These are phyloP conservation scores for Chrysosphaeria jannelii DNA, from an alignment of 2,329 filamentous ascomycete genomes.

Conservation along the genomic window DNA sequence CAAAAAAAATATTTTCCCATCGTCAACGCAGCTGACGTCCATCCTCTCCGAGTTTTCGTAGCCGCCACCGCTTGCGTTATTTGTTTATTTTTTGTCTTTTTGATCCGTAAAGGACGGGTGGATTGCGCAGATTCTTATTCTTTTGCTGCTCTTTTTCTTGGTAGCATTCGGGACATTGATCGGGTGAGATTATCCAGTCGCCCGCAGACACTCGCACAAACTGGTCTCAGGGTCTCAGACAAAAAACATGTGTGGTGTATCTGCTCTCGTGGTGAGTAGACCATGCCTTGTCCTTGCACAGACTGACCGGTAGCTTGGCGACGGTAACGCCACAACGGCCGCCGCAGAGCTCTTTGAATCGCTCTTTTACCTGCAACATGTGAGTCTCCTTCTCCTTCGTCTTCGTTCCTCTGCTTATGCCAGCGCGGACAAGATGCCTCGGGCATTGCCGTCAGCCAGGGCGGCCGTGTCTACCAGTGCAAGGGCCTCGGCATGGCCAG, in stretches of 20 bases:
- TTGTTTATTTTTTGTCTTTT: too few relatives aligned
- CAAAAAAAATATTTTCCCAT: too few relatives aligned
- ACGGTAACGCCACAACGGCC: conserved; percentile 16
- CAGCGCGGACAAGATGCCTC: conserved; percentile 58
- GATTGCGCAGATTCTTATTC: too few relatives aligned
- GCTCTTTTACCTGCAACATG: conserved; percentile 35
- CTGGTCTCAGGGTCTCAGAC: too few relatives aligned
- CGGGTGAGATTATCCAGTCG: too few relatives aligned
- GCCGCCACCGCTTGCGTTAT: too few relatives aligned
- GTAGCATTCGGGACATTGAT: too few relatives aligned
- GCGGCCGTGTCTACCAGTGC: conserved; percentile 61
- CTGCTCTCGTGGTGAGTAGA: conserved; percentile 3
- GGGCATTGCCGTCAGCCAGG: conserved; percentile 48
- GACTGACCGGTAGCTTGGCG: conserved; percentile 13
- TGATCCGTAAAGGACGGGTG: too few relatives aligned
- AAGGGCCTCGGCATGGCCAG: conserved; percentile 67
- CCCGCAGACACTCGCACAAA: too few relatives aligned
- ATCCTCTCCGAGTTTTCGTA: too few relatives aligned
- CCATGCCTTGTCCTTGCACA: not conserved
- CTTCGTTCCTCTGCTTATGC: not conserved
- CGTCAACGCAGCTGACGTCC: too few relatives aligned
- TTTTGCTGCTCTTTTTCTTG: too few relatives aligned
- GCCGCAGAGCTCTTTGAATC: conserved; percentile 38
- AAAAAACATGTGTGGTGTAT: conserved; percentile 4
- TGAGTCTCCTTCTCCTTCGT: conserved; percentile 1